Conservation (phyloP, 768 basidiomycete genomes). For the Basidioascus undulatus region DNA sequence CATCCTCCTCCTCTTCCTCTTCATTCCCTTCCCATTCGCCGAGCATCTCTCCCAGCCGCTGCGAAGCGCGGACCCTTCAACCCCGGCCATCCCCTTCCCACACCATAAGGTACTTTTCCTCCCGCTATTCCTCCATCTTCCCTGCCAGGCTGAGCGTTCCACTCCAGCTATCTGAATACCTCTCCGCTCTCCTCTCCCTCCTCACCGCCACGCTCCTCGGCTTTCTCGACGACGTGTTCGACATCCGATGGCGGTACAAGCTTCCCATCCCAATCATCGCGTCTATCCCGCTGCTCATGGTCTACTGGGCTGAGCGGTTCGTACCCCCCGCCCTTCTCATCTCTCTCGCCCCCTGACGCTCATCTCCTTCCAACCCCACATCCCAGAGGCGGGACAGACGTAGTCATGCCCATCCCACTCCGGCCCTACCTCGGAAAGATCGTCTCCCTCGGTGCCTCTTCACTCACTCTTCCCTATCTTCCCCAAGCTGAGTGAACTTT, state of each 20-base stretch:
- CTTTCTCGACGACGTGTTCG: slow-evolving; percentile 90
- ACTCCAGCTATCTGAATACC: slow-evolving; percentile 58
- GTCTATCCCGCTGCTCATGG: slow-evolving; percentile 78
- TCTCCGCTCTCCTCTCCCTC: slow-evolving; percentile 77
- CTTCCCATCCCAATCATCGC: slow-evolving; percentile 88
- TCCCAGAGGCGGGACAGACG: slow-evolving; percentile 74
- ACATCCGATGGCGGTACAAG: slow-evolving; percentile 96
- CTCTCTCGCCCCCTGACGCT: too few species aligned
- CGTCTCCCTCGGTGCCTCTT: slow-evolving; percentile 54
- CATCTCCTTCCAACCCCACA: too few species aligned
- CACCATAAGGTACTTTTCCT: slow-evolving; percentile 18
- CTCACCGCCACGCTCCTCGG: slow-evolving; percentile 82
- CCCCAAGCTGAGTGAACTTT: background rate
- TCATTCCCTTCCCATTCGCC: slow-evolving; percentile 89
- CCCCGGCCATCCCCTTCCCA: slow-evolving; percentile 15
- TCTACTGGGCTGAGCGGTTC: slow-evolving; percentile 92
- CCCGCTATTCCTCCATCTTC: background rate
- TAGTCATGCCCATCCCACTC: slow-evolving; percentile 71
- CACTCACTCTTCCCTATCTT: background rate
- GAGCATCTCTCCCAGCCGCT: slow-evolving; percentile 19
- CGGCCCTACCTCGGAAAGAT: slow-evolving; percentile 28
- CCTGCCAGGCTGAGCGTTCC: background rate
- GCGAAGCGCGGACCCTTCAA: background rate
- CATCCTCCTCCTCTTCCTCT: slow-evolving; percentile 61
- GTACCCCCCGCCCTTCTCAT: too few species aligned